Base-by-base conservation (phyloP, 2,329 filamentous ascomycete genomes). In the Claviceps sorghi region DNA sequence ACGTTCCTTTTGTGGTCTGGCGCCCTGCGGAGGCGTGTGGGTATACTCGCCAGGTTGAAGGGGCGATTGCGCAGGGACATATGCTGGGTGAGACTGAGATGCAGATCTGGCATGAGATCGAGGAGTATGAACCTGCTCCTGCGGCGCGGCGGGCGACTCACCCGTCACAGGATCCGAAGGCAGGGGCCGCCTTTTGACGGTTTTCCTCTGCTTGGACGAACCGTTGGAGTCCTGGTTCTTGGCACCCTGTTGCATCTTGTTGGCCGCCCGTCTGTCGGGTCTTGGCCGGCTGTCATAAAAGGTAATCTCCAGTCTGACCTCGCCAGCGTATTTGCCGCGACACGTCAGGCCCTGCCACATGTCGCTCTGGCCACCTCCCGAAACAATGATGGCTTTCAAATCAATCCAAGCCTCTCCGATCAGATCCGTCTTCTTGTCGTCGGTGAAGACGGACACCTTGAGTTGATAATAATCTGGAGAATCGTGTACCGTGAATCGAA, bases 361-460 rank as follows among this genome's bases (percentile, higher is more conserved):
- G 67, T 98, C 93, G 63, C 79, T 89, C 69, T 96, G 88, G n/a
- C 93, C 90, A 48, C 93, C 93, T 48, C 93, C 90, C 2, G 82
- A 75, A 21, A 90, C 77, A 56, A 98, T 79, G 60, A 98, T 86
- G 59, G 81, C 78, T 59, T 83, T 82, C 54, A 98, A 75, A 62
- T 87, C 85, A 54, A 97, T 80, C 84, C 88, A 96, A 7, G 87
- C 83, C 69, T 98, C 93, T 58, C 93, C 93, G 61, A 98, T 96
- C 58, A 98, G 69, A 59, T 98, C 93, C 0, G 91, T 97, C 72
- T 86, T 94, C 73, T 96, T 97, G 70, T 98, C 93, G 62, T 98
- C 93, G 65, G 95, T 96, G 72, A 98, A 98, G 6, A 97, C 80
- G 2, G 91, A 96, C 17, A 97, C 77, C 66, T 98, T 98, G 53